Conservation (phyloP, 2,329 filamentous ascomycete species). For the Cercospora sojina region DNA sequence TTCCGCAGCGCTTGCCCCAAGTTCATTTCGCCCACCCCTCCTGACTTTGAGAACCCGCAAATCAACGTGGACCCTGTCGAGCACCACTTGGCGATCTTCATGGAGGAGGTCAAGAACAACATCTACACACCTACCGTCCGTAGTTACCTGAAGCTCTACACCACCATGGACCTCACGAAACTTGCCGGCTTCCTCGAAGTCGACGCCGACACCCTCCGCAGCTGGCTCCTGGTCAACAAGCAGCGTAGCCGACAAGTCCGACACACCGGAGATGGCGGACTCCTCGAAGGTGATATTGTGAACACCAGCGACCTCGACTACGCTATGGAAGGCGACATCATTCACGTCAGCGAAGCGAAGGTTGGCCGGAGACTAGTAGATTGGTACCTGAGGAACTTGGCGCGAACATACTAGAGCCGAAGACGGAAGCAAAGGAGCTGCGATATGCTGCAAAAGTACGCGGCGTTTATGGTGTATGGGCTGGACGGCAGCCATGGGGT, state of each 20-base stretch:
- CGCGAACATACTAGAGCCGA: slow-evolving; percentile 75
- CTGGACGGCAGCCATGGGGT: slow-evolving; percentile 8
- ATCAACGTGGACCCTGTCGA: slow-evolving; percentile 95
- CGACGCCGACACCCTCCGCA: slow-evolving; percentile 90
- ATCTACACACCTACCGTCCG: slow-evolving; percentile 97
- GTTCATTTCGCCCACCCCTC: slow-evolving; percentile 96
- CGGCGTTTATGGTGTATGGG: slow-evolving; percentile 20
- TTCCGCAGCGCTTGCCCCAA: slow-evolving; percentile 98
- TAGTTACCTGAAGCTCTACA: slow-evolving; percentile 98
- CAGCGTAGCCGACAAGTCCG: slow-evolving; percentile 95
- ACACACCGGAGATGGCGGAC: slow-evolving; percentile 77
- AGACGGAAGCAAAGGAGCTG: background rate
- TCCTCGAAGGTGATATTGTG: slow-evolving; percentile 88
- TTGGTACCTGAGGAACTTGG: slow-evolving; percentile 97
- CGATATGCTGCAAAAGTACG: slow-evolving; percentile 11
- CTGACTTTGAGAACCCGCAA: slow-evolving; percentile 95
- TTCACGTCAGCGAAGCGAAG: slow-evolving; percentile 98
- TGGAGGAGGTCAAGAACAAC: slow-evolving; percentile 99
- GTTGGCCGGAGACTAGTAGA: slow-evolving; percentile 95
- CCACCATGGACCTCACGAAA: slow-evolving; percentile 98
- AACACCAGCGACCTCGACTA: slow-evolving; percentile 97
- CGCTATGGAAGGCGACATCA: slow-evolving; percentile 92
- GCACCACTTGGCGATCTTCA: slow-evolving; percentile 96
- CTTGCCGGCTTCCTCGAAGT: slow-evolving; percentile 96
- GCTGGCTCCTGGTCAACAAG: slow-evolving; percentile 96